These are phyloP conservation scores for Pseudopithomyces maydicus DNA, from an alignment of 2,329 filamentous ascomycete species.

Conservation along the genomic window DNA sequence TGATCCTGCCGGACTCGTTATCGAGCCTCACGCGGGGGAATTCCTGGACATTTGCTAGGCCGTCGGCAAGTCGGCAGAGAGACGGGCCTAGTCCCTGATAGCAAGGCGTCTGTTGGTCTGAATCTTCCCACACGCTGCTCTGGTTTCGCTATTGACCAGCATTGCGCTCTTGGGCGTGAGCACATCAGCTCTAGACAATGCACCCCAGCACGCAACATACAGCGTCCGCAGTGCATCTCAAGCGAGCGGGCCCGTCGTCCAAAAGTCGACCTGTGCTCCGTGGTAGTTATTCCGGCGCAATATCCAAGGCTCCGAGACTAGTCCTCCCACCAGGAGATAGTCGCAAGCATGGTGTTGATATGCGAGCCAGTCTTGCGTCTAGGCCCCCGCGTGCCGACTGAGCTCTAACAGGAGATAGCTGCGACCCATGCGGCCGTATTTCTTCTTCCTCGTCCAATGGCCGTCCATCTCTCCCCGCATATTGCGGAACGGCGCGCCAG, in stretches of 20 bases:
- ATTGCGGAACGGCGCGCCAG: neutral
- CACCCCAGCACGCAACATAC: neutral
- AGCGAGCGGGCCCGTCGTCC: neutral
- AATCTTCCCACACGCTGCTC: neutral
- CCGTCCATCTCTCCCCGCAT: neutral
- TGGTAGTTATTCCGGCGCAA: neutral
- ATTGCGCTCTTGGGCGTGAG: neutral
- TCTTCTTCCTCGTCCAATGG: neutral
- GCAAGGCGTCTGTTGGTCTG: neutral
- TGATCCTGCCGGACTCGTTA: conserved; percentile 7
- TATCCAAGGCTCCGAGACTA: neutral
- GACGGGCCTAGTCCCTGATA: neutral
- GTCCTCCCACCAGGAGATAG: neutral
- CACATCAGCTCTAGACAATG: conserved; percentile 4
- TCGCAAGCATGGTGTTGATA: neutral
- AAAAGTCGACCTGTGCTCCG: conserved; percentile 4
- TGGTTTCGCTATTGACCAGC: neutral
- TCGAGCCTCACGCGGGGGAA: conserved; percentile 1
- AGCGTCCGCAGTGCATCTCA: neutral
- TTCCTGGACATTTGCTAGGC: neutral
- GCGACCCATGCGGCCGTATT: neutral
- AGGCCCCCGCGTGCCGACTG: neutral
- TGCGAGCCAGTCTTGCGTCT: neutral
- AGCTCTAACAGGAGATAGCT: neutral
- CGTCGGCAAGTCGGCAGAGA: neutral